Percentiles rank a stretch among this genome's conserved stretches.
phyloP scores from a whole-genome alignment of 2,329 filamentous ascomycete species.

The Teratosphaeria destructans region DNA sequence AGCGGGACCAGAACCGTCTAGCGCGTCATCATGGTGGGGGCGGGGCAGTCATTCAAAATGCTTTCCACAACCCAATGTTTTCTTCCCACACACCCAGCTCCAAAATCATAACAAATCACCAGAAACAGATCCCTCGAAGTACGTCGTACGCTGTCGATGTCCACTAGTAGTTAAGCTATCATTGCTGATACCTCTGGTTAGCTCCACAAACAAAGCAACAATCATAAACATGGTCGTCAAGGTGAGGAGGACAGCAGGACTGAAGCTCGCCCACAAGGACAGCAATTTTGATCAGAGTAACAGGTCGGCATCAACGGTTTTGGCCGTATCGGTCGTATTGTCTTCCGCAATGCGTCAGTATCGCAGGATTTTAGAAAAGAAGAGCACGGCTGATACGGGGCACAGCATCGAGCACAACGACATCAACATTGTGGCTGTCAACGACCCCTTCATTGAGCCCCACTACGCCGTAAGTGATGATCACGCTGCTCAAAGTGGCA shows the following conservation, averaged over 20 bases:
- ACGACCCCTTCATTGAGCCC: conserved; percentile 98
- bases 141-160: not conserved
- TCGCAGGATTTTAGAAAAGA: conserved; percentile 5
- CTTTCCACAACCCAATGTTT: not conserved
- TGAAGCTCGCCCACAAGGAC: not conserved
- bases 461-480: conserved; percentile 77
- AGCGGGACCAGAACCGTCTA: not conserved
- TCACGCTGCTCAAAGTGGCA: not conserved
- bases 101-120: not conserved
- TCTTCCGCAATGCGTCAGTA: conserved; percentile 91
- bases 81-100: not conserved
- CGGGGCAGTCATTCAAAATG: not conserved
- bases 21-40: not conserved
- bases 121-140: not conserved
- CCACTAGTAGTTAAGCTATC: not conserved
- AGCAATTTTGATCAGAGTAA: not conserved
- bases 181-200: not conserved
- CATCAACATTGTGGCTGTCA: conserved; percentile 89
- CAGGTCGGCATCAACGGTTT: conserved; percentile 99
- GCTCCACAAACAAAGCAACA: not conserved
- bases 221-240: conserved; percentile 8
- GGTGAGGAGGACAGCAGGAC: conserved; percentile 1
- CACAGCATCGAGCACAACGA: conserved; percentile 69
- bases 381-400: conserved; percentile 3
- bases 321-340: conserved; percentile 97